Evolutionary conservation across 108 stramenopile genomes (phyloP).

Genomic region (Conticribra guillardii): DNA sequence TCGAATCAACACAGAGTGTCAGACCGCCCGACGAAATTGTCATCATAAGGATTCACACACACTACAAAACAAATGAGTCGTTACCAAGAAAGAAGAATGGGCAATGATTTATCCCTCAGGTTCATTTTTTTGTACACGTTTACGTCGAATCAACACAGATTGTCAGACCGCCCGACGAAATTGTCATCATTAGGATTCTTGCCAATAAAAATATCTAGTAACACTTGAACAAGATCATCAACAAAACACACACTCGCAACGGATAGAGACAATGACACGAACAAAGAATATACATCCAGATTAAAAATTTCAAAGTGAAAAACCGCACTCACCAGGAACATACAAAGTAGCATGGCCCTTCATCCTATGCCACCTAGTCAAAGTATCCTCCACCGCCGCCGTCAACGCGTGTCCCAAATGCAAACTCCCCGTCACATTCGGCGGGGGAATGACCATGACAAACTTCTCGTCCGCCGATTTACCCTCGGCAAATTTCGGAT

Average conservation of each 20-base stretch:
- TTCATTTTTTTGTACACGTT: slow-evolving; percentile 5
- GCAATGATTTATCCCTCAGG: background rate
- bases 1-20: slow-evolving; percentile 49
- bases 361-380: slow-evolving; percentile 99
- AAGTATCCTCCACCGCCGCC: slow-evolving; percentile 96
- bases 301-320: background rate
- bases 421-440: slow-evolving; percentile 97
- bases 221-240: background rate
- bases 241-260: background rate
- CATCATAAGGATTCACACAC: slow-evolving; percentile 25
- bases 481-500: slow-evolving; percentile 70
- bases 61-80: background rate
- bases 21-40: slow-evolving; percentile 55
- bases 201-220: background rate
- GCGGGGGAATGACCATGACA: slow-evolving; percentile 99
- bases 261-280: background rate
- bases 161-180: slow-evolving; percentile 20
- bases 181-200: slow-evolving; percentile 13
- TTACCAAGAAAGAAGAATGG: background rate
- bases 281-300: slow-evolving; percentile 1
- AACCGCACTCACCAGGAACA: slow-evolving; percentile 82
- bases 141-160: slow-evolving; percentile 15
- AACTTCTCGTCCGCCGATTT: slow-evolving; percentile 87
- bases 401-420: slow-evolving; percentile 99
- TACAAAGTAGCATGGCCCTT: slow-evolving; percentile 96